phyloP scores from a whole-genome alignment of 169 alveolate species.

The Plasmodium cynomolgi region DNA sequence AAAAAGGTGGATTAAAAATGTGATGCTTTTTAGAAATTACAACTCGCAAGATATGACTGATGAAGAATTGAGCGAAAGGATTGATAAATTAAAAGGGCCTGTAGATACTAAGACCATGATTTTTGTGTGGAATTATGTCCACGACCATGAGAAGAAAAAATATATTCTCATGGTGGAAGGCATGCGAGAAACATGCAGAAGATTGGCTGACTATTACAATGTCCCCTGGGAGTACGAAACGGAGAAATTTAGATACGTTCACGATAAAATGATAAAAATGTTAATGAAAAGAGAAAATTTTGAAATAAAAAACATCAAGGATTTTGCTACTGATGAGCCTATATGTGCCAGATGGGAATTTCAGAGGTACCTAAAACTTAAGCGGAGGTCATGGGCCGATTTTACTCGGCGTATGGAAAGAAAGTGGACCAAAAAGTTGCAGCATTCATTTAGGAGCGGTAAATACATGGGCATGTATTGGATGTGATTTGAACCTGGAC shows the following conservation, averaged over 20 bases:
- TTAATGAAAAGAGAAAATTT: neutral
- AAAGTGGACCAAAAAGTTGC: neutral
- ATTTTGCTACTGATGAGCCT: neutral
- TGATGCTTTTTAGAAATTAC: neutral
- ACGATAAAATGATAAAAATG: neutral
- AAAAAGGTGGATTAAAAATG: neutral
- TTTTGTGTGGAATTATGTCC: neutral
- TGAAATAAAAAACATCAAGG: neutral
- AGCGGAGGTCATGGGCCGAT: constrained; percentile 3
- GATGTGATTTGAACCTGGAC: neutral
- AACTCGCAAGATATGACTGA: neutral
- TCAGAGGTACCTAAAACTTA: constrained; percentile 4
- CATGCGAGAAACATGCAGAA: neutral
- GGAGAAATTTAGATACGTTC: neutral
- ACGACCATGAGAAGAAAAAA: neutral
- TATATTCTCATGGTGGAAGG: neutral
- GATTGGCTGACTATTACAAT: neutral
- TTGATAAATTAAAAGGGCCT: constrained; percentile 17
- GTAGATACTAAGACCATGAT: neutral
- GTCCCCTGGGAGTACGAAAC: neutral
- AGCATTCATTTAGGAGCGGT: neutral
- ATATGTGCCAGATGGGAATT: constrained; percentile 42
- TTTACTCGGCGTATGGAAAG: neutral
- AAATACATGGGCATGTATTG: neutral
- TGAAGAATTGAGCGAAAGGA: neutral